phyloP scores from a whole-genome alignment of 2,329 filamentous ascomycete genomes.

The Nannizzia gypsea region DNA sequence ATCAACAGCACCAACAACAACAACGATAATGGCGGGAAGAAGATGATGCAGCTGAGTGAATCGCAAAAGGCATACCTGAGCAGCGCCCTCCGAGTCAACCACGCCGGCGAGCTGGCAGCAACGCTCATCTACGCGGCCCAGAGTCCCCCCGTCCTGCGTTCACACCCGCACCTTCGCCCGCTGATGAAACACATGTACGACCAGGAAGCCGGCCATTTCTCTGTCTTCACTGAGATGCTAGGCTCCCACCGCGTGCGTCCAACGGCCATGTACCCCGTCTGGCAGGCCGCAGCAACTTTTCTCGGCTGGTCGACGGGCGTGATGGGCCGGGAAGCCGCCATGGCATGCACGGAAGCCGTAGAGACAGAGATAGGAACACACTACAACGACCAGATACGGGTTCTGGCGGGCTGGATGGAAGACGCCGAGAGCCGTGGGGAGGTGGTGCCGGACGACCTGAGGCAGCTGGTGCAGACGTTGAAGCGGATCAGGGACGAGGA shows the following conservation, averaged over 20 bases:
- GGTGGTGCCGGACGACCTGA: slow-evolving; percentile 66
- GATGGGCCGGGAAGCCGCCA: slow-evolving; percentile 84
- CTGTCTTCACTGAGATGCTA: slow-evolving; percentile 72
- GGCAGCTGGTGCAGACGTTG: slow-evolving; percentile 58
- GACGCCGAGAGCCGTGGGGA: slow-evolving; percentile 67
- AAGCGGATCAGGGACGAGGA: slow-evolving; percentile 87
- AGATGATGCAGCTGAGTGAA: slow-evolving; percentile 49
- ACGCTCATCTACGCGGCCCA: slow-evolving; percentile 89
- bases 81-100: slow-evolving; percentile 82
- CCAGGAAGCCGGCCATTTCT: slow-evolving; percentile 80
- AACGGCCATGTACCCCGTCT: slow-evolving; percentile 83
- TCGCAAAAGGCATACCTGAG: slow-evolving; percentile 65
- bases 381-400: slow-evolving; percentile 84
- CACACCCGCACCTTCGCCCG: slow-evolving; percentile 75
- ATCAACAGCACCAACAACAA: slow-evolving; percentile 6
- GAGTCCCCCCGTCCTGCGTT: slow-evolving; percentile 63
- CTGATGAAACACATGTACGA: slow-evolving; percentile 98
- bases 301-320: slow-evolving; percentile 83
- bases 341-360: slow-evolving; percentile 97
- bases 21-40: slow-evolving; percentile 8
- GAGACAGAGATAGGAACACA: slow-evolving; percentile 96
- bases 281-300: slow-evolving; percentile 66
- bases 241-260: slow-evolving; percentile 81
- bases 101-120: slow-evolving; percentile 93
- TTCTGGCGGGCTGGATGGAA: slow-evolving; percentile 66